Evolutionary conservation across 2,329 filamentous ascomycete genomes (phyloP), one percentile per base, ranked within the genome.

Genomic region (Pseudogymnoascus sp.): DNA sequence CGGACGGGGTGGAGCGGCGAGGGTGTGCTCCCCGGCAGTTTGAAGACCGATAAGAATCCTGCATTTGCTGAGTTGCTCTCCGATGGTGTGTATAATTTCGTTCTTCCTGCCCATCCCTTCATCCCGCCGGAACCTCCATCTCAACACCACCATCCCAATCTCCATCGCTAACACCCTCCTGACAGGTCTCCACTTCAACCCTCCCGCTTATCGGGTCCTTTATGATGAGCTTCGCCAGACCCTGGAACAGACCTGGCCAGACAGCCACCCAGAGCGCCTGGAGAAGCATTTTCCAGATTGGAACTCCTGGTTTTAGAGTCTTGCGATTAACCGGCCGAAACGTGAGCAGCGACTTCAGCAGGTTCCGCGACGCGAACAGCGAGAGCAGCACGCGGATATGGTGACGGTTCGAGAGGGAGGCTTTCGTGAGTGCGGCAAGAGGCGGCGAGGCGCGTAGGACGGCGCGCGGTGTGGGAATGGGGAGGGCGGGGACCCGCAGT

Each of bases 171-270:
- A 75, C 38, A 77, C 85, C 63, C 73, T 86, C n/a, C 78, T 80
- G 2, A 84, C 86, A 65, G 84, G 84, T 0, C 73, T 87, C 64
- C 84, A 87, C 71, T 76, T 86, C 74, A 81, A 77, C 64, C 79
- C 80, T 34, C 75, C 80, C 63, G 79, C 78, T 1, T 87, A 87
- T 68, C 76, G 69, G 59, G 73, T 85, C 59, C 78, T 87, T 60
- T 84, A 77, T 67, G 76, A 80, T 8, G 68, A 77, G 38, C 72
- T 86, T 28, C 68, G 73, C 66, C 75, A 77, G n/a, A 78, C 83
- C 63, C 77, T 86, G 62, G 78, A 77, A 2, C 71, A 76, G 34
- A 76, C 79, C 53, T 80, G 76, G 73, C 70, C 73, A 8, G 75
- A 66, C 37, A 60, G 59, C 59, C 34, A 60, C 21, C 59, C 59